Evolutionary conservation across 2,329 filamentous ascomycete species (phyloP).

Genomic region (Colletotrichum agaves): DNA sequence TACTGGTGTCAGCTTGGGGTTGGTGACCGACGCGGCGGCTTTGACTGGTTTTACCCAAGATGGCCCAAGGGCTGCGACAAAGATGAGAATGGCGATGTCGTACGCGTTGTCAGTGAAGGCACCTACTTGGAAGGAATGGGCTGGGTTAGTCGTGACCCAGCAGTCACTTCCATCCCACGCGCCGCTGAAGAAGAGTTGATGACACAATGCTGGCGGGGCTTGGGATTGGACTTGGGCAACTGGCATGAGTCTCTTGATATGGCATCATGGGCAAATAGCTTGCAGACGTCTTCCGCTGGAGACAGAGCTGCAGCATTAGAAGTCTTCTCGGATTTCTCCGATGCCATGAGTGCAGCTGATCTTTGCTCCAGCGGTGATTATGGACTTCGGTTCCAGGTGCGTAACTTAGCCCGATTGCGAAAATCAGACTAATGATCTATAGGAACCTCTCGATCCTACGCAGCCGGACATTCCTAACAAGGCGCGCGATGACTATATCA

Average conservation of each 20-base stretch:
- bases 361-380: constrained; percentile 63
- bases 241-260: constrained; percentile 60
- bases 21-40: constrained; percentile 86
- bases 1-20: constrained; percentile 98
- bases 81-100: constrained; percentile 72
- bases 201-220: constrained; percentile 73
- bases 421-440: constrained; percentile 36
- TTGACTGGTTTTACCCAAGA: constrained; percentile 87
- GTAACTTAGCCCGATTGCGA: constrained; percentile 7
- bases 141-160: constrained; percentile 72
- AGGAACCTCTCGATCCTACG: constrained; percentile 70
- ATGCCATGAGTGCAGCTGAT: constrained; percentile 74
- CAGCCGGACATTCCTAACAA: constrained; percentile 64
- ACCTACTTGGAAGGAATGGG: constrained; percentile 86
- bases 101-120: constrained; percentile 83
- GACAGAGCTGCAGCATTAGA: constrained; percentile 53
- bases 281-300: constrained; percentile 39
- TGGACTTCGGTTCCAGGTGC: constrained; percentile 51
- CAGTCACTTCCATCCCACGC: constrained; percentile 48
- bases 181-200: constrained; percentile 71
- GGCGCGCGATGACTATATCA: constrained; percentile 60
- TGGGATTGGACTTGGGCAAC: constrained; percentile 72
- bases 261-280: constrained; percentile 49
- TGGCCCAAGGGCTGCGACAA: constrained; percentile 79
- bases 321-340: constrained; percentile 64